Conservation (phyloP, 2,329 filamentous ascomycete species). For the Trichophyton mentagrophytes region DNA sequence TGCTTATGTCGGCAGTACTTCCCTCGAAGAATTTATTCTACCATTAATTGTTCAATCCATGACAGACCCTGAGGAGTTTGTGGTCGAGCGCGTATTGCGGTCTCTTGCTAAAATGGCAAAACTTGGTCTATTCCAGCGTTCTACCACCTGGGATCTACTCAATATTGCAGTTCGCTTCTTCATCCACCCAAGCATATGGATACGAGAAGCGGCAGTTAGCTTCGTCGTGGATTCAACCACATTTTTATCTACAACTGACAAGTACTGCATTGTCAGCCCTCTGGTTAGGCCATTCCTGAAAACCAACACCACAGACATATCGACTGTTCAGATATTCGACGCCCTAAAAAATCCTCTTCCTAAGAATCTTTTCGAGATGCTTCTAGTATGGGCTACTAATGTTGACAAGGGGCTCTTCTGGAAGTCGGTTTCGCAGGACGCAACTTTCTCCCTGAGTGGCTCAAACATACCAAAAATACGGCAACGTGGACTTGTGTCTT, state of each 20-base stretch:
- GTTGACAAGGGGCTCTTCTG: slow-evolving; percentile 75
- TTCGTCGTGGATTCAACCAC: slow-evolving; percentile 67
- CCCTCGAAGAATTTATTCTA: slow-evolving; percentile 85
- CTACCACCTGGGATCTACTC: slow-evolving; percentile 76
- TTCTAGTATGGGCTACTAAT: slow-evolving; percentile 72
- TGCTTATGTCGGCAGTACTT: slow-evolving; percentile 75
- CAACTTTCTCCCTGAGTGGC: slow-evolving; percentile 54
- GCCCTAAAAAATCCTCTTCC: slow-evolving; percentile 70
- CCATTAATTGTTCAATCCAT: slow-evolving; percentile 92
- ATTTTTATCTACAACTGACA: slow-evolving; percentile 66
- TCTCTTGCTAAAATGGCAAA: slow-evolving; percentile 80
- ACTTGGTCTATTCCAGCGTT: slow-evolving; percentile 72
- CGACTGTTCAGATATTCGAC: slow-evolving; percentile 64
- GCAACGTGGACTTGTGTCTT: slow-evolving; percentile 29
- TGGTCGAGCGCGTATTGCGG: slow-evolving; percentile 79
- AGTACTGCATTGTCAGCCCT: slow-evolving; percentile 69
- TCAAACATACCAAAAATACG: slow-evolving; percentile 45
- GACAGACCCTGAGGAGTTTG: slow-evolving; percentile 84
- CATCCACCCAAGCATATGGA: slow-evolving; percentile 91
- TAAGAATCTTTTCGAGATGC: slow-evolving; percentile 69
- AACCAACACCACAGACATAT: slow-evolving; percentile 53
- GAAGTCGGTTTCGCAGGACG: slow-evolving; percentile 60
- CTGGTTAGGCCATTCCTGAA: slow-evolving; percentile 73
- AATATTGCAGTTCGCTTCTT: slow-evolving; percentile 73
- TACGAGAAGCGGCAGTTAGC: slow-evolving; percentile 74